Evolutionary conservation across 140 eudicot genomes (phyloP).

Genomic region (Flaveria floridana): DNA sequence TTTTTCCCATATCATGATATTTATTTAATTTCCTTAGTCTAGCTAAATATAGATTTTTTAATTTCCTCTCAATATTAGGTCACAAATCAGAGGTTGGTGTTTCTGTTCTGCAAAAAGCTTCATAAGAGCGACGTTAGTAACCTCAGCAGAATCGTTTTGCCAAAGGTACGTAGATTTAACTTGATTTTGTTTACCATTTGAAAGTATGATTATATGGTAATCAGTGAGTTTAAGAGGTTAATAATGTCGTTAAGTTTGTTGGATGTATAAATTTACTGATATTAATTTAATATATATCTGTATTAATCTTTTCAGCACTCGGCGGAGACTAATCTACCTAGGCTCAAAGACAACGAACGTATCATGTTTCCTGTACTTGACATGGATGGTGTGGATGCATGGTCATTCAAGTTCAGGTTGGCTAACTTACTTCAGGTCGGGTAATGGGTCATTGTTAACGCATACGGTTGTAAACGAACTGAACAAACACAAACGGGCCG

Average conservation of each 20-base stretch:
- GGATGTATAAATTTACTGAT: not conserved
- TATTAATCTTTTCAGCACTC: conserved; percentile 44
- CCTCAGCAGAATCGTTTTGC: conserved; percentile 64
- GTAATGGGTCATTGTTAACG: not conserved
- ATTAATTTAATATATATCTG: not conserved
- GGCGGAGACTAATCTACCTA: conserved; percentile 65
- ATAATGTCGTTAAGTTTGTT: not conserved
- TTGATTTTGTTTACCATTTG: conserved; percentile 2
- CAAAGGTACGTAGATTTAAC: conserved; percentile 51
- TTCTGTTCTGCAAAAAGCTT: conserved; percentile 69
- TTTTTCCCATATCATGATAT: not conserved
- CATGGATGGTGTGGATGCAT: conserved; percentile 62
- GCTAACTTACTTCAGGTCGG: not conserved
- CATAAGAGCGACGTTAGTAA: conserved; percentile 64
- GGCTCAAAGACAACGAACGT: conserved; percentile 51
- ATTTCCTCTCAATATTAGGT: conserved; percentile 31
- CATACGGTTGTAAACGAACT: too few species aligned
- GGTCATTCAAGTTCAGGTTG: conserved; percentile 74
- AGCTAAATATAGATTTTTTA: conserved; percentile 5
- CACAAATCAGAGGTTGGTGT: conserved; percentile 41
- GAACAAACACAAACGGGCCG: too few species aligned
- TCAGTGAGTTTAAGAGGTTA: not conserved
- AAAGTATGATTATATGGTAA: conserved; percentile 4
- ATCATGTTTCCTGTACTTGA: conserved; percentile 52
- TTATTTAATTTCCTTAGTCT: not conserved